Evolutionary conservation across 2,329 filamentous ascomycete genomes (phyloP).

Genomic region (Dothiorella sarmentorum): DNA sequence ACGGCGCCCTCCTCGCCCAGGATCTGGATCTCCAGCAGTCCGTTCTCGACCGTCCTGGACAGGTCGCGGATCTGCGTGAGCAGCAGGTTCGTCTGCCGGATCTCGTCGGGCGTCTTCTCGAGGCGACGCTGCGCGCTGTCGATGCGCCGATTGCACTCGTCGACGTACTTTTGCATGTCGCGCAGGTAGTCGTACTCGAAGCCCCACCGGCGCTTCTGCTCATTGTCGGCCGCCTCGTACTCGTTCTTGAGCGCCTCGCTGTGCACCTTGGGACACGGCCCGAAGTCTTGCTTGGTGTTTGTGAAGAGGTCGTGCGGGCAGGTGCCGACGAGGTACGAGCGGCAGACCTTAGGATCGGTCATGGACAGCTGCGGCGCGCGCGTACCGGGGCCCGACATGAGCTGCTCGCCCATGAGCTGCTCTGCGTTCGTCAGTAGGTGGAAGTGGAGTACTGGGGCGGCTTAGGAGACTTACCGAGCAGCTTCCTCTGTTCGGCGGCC

Average conservation of each 20-base stretch:
- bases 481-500: constrained; percentile 96
- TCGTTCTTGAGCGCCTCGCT: constrained; percentile 84
- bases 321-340: constrained; percentile 87
- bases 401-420: constrained; percentile 75
- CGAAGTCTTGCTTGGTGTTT: constrained; percentile 97
- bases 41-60: constrained; percentile 71
- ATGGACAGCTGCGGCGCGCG: constrained; percentile 80
- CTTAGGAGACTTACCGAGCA: constrained; percentile 62
- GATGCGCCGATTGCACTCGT: constrained; percentile 92
- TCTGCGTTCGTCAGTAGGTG: constrained; percentile 50
- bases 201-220: constrained; percentile 73
- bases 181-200: constrained; percentile 97
- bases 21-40: constrained; percentile 80
- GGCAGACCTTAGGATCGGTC: constrained; percentile 89
- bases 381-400: constrained; percentile 71
- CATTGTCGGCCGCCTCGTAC: constrained; percentile 70
- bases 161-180: constrained; percentile 94
- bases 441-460: constrained; percentile 14
- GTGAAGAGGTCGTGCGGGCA: constrained; percentile 99
- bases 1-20: constrained; percentile 80
- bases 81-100: constrained; percentile 86
- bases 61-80: constrained; percentile 85
- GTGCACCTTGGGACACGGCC: constrained; percentile 83
- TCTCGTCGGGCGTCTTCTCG: constrained; percentile 98
- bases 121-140: constrained; percentile 83